Evolutionary conservation across 345 rosid genomes (phyloP).

Genomic region (Ceriops decandra): DNA sequence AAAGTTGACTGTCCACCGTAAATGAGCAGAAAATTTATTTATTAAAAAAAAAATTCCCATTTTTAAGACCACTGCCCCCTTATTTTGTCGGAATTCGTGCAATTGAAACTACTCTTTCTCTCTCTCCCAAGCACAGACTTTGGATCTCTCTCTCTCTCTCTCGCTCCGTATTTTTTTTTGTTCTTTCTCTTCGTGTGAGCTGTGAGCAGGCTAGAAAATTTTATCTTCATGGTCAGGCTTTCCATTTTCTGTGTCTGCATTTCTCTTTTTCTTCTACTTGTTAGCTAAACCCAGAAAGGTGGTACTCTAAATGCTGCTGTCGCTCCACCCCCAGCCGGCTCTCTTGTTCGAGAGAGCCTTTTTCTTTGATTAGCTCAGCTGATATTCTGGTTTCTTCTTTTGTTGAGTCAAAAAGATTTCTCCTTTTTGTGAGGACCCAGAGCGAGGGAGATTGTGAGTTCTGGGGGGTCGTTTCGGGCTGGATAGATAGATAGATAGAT

Average conservation of each 20-base stretch:
- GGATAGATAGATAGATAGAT: background rate
- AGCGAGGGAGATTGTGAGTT: too few relatives aligned
- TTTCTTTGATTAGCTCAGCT: slow-evolving; percentile 8
- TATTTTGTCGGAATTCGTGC: slow-evolving; percentile 82
- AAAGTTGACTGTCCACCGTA: slow-evolving; percentile 42
- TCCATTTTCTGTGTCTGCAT: slow-evolving; percentile 18
- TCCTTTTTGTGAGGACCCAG: too few relatives aligned
- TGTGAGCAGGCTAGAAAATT: background rate
- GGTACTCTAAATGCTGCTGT: slow-evolving; percentile 17
- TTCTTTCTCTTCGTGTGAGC: background rate
- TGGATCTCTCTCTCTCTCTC: slow-evolving; percentile 34
- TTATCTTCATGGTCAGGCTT: slow-evolving; percentile 34
- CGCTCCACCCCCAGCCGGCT: slow-evolving; percentile 32
- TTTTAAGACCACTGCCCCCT: slow-evolving; percentile 20
- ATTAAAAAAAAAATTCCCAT: slow-evolving; percentile 2
- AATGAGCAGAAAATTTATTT: slow-evolving; percentile 27
- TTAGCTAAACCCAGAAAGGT: background rate
- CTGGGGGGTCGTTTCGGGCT: background rate
- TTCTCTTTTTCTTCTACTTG: slow-evolving; percentile 12
- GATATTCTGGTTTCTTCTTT: background rate
- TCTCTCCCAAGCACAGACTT: slow-evolving; percentile 40
- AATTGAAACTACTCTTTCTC: slow-evolving; percentile 31
- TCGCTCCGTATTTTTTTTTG: background rate
- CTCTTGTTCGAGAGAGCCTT: slow-evolving; percentile 47
- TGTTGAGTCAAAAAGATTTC: background rate